A percentile compares a stretch with the other conserved stretches of the same genome.
These are phyloP conservation scores for Alternaria gansuensis DNA, from an alignment of 2,329 filamentous ascomycete genomes.

Conservation along the genomic window DNA sequence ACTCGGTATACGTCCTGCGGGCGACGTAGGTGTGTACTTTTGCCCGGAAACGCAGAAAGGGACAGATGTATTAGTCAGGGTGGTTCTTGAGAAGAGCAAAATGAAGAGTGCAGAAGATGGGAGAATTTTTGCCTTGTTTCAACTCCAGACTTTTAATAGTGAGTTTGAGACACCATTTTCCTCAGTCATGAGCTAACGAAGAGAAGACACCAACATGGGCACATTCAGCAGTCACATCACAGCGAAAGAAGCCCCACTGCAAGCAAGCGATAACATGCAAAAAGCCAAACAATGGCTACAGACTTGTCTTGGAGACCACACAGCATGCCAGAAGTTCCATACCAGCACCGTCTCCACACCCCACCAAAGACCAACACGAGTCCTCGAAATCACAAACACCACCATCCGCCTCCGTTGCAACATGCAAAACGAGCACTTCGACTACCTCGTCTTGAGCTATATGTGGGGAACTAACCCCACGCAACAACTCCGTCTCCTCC, in stretches of 20 bases:
- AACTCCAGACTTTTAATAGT: not conserved
- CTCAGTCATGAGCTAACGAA: not conserved
- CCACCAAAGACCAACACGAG: constrained; percentile 14
- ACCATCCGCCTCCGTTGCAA: constrained; percentile 12
- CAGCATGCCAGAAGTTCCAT: constrained; percentile 16
- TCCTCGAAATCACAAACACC: constrained; percentile 7
- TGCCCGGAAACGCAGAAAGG: not conserved
- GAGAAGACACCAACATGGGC: not conserved
- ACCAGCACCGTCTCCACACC: not conserved
- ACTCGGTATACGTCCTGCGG: too few relatives aligned
- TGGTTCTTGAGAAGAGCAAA: not conserved
- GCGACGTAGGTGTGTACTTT: not conserved
- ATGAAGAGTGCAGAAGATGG: not conserved
- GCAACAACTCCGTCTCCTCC: constrained; percentile 4
- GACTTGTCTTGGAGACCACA: constrained; percentile 10
- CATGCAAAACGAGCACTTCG: constrained; percentile 6
- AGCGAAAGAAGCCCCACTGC: not conserved
- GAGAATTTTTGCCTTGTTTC: not conserved
- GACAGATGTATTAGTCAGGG: not conserved
- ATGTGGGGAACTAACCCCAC: constrained; percentile 16
- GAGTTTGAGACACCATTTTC: not conserved
- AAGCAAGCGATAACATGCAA: constrained; percentile 12
- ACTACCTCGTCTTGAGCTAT: constrained; percentile 22
- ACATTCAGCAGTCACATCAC: constrained; percentile 13
- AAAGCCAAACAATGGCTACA: constrained; percentile 17